A percentile compares a stretch with the other conserved stretches of the same genome.
Conservation (phyloP, 441 rosid species). For the Mallotus repandus region DNA sequence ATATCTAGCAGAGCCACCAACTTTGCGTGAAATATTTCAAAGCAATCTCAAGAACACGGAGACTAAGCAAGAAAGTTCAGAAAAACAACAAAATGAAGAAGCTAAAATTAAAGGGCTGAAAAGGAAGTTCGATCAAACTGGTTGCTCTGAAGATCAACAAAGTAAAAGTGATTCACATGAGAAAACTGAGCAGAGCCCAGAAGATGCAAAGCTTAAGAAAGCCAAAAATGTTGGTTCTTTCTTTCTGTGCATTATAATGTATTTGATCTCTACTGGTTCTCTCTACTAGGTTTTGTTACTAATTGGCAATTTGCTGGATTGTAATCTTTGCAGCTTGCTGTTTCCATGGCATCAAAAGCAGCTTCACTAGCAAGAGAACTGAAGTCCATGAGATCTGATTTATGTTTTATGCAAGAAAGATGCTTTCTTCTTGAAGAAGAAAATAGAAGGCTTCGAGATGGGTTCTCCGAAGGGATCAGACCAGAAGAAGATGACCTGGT, state of each 20-base stretch:
- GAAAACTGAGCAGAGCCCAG: slow-evolving; percentile 38
- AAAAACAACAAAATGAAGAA: slow-evolving; percentile 20
- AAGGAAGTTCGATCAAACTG: slow-evolving; percentile 57
- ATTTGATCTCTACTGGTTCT: background rate
- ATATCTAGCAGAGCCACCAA: slow-evolving; percentile 73
- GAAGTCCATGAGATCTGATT: slow-evolving; percentile 59
- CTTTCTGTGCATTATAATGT: background rate
- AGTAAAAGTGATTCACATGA: slow-evolving; percentile 33
- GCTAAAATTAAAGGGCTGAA: slow-evolving; percentile 44
- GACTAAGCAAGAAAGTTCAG: slow-evolving; percentile 27
- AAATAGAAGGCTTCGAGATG: slow-evolving; percentile 78
- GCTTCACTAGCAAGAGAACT: slow-evolving; percentile 76
- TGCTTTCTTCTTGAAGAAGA: slow-evolving; percentile 78
- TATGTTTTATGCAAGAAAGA: slow-evolving; percentile 75
- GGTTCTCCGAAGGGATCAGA: slow-evolving; percentile 56
- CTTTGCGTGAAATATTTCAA: slow-evolving; percentile 66
- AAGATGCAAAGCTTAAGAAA: slow-evolving; percentile 49
- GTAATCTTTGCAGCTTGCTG: slow-evolving; percentile 51
- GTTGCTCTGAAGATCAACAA: slow-evolving; percentile 32
- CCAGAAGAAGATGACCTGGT: slow-evolving; percentile 98
- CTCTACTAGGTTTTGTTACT: background rate
- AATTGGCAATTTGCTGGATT: background rate
- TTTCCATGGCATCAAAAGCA: slow-evolving; percentile 79
- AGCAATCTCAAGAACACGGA: slow-evolving; percentile 41
- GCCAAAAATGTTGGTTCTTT: slow-evolving; percentile 60